phyloP scores from a whole-genome alignment of 257 asterid species.

The Penstemon barbatus region DNA sequence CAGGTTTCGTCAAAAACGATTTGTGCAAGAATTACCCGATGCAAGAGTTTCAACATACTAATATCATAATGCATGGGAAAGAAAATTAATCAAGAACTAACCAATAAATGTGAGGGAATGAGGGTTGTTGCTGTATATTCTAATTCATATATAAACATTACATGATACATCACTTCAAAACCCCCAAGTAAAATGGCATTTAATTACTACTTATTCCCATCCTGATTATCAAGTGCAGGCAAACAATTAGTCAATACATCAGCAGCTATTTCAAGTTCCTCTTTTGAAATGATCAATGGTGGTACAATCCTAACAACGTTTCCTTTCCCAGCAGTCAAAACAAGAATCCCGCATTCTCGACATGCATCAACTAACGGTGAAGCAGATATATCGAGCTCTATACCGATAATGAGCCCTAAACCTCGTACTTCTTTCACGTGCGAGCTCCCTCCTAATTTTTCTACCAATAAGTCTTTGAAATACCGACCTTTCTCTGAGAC shows the following conservation, averaged over 20 bases:
- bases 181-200: no score
- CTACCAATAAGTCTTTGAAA: conserved; percentile 51
- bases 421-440: conserved; percentile 88
- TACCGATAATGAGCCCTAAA: conserved; percentile 73
- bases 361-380: conserved; percentile 81
- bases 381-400: conserved; percentile 80
- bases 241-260: conserved; percentile 58
- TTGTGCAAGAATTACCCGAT: no score
- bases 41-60: no score
- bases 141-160: no score
- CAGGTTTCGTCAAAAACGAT: no score
- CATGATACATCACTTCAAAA: no score
- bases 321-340: conserved; percentile 92
- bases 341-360: conserved; percentile 69
- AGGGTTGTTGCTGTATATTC: no score
- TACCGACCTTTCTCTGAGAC: conserved; percentile 70
- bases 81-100: no score
- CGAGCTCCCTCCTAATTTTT: conserved; percentile 55
- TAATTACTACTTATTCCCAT: conserved; percentile 23
- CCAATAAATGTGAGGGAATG: no score
- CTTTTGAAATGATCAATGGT: conserved; percentile 71
- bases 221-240: conserved; percentile 56
- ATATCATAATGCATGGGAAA: no score
- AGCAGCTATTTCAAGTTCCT: conserved; percentile 65
- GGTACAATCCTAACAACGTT: conserved; percentile 87